Conservation (phyloP, 164 flowering plant species). For the Vitis vinifera region ASM3070453v1 NC_081806.1:3911501-3912000, state of each 20-base stretch:
- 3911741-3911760: constrained; percentile 68
- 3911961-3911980: constrained; percentile 1
- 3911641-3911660: constrained; percentile 26
- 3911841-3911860: neutral
- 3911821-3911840: neutral
- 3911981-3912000: constrained; percentile 44
- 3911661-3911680: constrained; percentile 79
- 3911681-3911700: constrained; percentile 72
- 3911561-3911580: no score
- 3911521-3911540: no score
- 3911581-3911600: no score
- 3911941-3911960: neutral
- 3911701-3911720: constrained; percentile 73
- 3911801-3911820: neutral
- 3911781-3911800: neutral
- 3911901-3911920: neutral
- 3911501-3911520: no score
- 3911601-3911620: no score
- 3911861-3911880: neutral
- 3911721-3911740: constrained; percentile 75
- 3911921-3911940: no score
- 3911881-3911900: neutral
- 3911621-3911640: neutral
- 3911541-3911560: no score
- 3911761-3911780: constrained; percentile 39